Percentiles rank a stretch among this genome's conserved stretches.
These are phyloP conservation scores for Macrolepiota dolichaula DNA, from an alignment of 768 basidiomycete species.

Conservation along the genomic window DNA sequence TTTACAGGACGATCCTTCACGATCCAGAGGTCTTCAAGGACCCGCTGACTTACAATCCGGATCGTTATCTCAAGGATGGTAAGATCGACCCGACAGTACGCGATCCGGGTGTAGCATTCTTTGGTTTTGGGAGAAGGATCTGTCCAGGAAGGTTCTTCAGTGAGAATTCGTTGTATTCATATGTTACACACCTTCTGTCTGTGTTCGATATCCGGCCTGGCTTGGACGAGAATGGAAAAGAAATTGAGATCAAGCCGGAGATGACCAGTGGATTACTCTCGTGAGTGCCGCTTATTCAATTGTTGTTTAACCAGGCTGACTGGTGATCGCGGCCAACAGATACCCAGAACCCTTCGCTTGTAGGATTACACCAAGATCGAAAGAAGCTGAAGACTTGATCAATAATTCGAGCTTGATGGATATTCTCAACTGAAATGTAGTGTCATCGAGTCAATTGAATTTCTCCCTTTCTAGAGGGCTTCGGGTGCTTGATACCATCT, in stretches of 20 bases:
- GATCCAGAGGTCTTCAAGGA: conserved; percentile 17
- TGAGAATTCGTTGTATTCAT: conserved; percentile 19
- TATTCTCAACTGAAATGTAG: too few relatives aligned
- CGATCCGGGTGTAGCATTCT: conserved; percentile 23
- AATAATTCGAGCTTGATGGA: not conserved
- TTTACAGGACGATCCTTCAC: conserved; percentile 17
- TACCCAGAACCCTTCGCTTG: conserved; percentile 21
- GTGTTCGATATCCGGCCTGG: conserved; percentile 23
- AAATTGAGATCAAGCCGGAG: conserved; percentile 16
- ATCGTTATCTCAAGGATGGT: conserved; percentile 24
- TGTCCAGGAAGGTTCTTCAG: conserved; percentile 23
- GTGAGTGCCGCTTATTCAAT: too few relatives aligned
- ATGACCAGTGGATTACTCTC: conserved; percentile 19
- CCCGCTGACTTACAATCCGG: conserved; percentile 27
- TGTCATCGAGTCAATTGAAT: too few relatives aligned
- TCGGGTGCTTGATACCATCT: too few relatives aligned
- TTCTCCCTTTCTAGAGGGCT: too few relatives aligned
- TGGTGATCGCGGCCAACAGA: conserved; percentile 4
- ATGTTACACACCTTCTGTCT: conserved; percentile 19
- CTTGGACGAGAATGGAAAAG: conserved; percentile 18
- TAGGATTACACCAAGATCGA: conserved; percentile 19
- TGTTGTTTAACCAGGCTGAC: not conserved
- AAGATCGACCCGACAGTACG: conserved; percentile 20
- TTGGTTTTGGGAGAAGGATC: conserved; percentile 29
- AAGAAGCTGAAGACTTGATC: conserved; percentile 2